phyloP scores from a whole-genome alignment of 192 early-diverging fungal genomes.

The Chytriomyces sp. region DNA sequence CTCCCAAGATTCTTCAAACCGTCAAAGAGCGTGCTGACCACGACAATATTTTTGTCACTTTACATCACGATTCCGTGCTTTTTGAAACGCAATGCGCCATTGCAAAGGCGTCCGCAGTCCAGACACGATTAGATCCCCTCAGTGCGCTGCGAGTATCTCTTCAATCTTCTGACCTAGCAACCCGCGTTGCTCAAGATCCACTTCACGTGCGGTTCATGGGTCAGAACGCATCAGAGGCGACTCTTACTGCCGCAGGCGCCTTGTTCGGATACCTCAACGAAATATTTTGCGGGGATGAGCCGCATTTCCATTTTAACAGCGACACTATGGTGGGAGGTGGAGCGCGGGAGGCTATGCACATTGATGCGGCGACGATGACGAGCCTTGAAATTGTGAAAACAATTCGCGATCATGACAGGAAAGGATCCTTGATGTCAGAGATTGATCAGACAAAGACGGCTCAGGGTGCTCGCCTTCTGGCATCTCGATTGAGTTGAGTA shows the following conservation, averaged over 20 bases:
- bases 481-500: conserved; percentile 62
- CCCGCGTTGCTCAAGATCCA: neutral
- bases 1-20: neutral
- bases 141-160: neutral
- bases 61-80: neutral
- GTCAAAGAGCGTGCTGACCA: neutral
- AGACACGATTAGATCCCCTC: conserved; percentile 1
- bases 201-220: neutral
- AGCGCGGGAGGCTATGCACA: conserved; percentile 62
- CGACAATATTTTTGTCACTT: neutral
- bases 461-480: conserved; percentile 74
- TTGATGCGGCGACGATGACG: conserved; percentile 77
- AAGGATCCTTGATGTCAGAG: conserved; percentile 67
- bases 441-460: conserved; percentile 81
- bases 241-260: conserved; percentile 50
- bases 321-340: conserved; percentile 58
- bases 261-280: conserved; percentile 73
- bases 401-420: conserved; percentile 37
- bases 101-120: neutral
- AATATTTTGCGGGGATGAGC: conserved; percentile 68
- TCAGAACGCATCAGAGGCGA: neutral
- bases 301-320: conserved; percentile 53
- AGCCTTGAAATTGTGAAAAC: conserved; percentile 77
- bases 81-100: neutral
- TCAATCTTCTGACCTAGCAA: neutral